phyloP scores from a whole-genome alignment of 495 filamentous ascomycete species.

The Penicillium steckii region DNA sequence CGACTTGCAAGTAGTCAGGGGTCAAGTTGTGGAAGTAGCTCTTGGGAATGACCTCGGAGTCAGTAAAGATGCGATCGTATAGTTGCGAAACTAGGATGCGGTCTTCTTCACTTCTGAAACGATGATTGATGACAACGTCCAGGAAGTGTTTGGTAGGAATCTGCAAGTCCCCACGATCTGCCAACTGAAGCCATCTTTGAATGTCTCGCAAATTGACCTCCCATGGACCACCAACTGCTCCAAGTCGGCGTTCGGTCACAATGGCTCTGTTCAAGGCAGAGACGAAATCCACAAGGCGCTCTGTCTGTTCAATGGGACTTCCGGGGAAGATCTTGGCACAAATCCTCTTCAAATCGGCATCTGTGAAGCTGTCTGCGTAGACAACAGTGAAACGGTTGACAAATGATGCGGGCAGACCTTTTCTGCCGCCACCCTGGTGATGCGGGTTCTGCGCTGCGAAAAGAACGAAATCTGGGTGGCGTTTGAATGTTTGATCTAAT shows the following conservation, averaged over 20 bases:
- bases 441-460: slow-evolving; percentile 99
- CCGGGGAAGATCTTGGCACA: slow-evolving; percentile 72
- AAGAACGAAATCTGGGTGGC: slow-evolving; percentile 83
- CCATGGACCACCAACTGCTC: slow-evolving; percentile 85
- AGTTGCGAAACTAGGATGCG: slow-evolving; percentile 59
- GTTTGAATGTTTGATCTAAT: slow-evolving; percentile 86
- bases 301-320: slow-evolving; percentile 52
- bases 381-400: slow-evolving; percentile 98
- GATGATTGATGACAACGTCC: slow-evolving; percentile 79
- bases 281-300: slow-evolving; percentile 76
- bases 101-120: slow-evolving; percentile 75
- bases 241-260: slow-evolving; percentile 62
- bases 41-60: slow-evolving; percentile 31
- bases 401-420: slow-evolving; percentile 92
- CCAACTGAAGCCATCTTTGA: slow-evolving; percentile 80
- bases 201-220: slow-evolving; percentile 96
- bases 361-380: slow-evolving; percentile 83
- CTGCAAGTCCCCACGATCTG: slow-evolving; percentile 47
- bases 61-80: slow-evolving; percentile 55
- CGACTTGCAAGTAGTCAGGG: slow-evolving; percentile 71
- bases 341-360: slow-evolving; percentile 78
- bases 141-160: slow-evolving; percentile 68
- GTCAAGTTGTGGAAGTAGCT: slow-evolving; percentile 66
- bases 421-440: slow-evolving; percentile 92
- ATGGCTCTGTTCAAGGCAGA: slow-evolving; percentile 70